These are phyloP conservation scores for Trametes cubensis DNA, from an alignment of 768 basidiomycete genomes.

Conservation along the genomic window DNA sequence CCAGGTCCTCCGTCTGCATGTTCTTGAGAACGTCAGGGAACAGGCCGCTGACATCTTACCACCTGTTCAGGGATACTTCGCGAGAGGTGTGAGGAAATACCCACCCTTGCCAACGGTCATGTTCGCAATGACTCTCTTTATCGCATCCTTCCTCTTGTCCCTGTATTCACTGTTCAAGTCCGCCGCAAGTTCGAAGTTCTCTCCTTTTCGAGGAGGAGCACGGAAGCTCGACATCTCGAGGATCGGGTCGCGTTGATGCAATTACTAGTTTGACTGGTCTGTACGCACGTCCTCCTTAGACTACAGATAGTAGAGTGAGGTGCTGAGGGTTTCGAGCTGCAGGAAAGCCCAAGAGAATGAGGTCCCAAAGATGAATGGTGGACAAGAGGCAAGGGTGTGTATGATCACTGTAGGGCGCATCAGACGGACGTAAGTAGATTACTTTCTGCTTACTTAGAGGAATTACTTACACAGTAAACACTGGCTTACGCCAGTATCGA, in stretches of 20 bases:
- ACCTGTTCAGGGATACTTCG: background rate
- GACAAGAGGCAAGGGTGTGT: too few species aligned
- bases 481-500: too few species aligned
- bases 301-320: too few species aligned
- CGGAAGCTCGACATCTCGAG: conserved; percentile 32
- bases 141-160: conserved; percentile 96
- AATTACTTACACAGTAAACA: too few species aligned
- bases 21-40: conserved; percentile 99
- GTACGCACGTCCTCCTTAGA: too few species aligned
- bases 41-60: conserved; percentile 83
- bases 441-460: too few species aligned
- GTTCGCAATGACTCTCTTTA: conserved; percentile 95
- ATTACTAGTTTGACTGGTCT: too few species aligned
- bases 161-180: conserved; percentile 97
- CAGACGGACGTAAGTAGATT: too few species aligned
- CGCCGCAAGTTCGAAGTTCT: conserved; percentile 95
- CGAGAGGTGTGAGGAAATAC: conserved; percentile 9
- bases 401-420: too few species aligned
- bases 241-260: background rate
- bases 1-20: conserved; percentile 99
- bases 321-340: too few species aligned
- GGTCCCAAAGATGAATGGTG: too few species aligned
- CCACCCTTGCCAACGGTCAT: conserved; percentile 99
- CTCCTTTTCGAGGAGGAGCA: conserved; percentile 52
- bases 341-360: too few species aligned